Conservation (phyloP, 225 moss, liverwort and hornwort species). For the Sphagnum tenellum region DNA sequence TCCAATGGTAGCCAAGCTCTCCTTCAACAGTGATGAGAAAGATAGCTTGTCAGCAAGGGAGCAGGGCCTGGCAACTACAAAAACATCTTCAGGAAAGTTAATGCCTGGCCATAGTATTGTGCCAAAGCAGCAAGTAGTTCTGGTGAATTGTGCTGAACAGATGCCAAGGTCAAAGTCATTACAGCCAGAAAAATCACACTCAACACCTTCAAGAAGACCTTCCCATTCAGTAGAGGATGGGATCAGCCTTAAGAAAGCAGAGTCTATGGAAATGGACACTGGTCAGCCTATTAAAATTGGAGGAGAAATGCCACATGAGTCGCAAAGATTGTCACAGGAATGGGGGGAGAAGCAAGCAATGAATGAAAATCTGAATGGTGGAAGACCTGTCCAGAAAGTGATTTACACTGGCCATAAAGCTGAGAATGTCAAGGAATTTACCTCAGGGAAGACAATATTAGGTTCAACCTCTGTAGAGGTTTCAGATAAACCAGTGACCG, state of each 20-base stretch:
- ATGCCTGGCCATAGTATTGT: background rate
- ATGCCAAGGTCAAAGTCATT: constrained; percentile 1
- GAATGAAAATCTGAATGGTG: background rate
- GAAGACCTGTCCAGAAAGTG: constrained; percentile 14
- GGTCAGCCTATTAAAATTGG: background rate
- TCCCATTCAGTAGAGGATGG: background rate
- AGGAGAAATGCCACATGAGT: background rate
- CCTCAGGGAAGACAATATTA: constrained; percentile 1
- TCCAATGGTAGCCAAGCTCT: background rate
- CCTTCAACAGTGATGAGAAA: constrained; percentile 6
- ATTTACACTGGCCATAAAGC: constrained; percentile 15
- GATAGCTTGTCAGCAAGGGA: constrained; percentile 3
- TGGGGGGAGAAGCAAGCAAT: too few relatives aligned
- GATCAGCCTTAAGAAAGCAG: too few relatives aligned
- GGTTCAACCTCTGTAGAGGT: constrained; percentile 9
- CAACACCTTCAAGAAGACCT: background rate
- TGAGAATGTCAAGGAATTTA: constrained; percentile 3
- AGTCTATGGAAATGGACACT: too few relatives aligned
- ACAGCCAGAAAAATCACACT: background rate
- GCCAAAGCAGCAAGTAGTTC: background rate
- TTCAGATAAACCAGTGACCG: constrained; percentile 11
- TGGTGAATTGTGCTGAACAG: background rate
- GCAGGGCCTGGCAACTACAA: background rate
- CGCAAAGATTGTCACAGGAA: background rate
- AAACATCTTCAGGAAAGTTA: background rate